These are phyloP conservation scores for Coniophora puteana DNA, from an alignment of 1,284 basidiomycete species.

Conservation along the genomic window DNA sequence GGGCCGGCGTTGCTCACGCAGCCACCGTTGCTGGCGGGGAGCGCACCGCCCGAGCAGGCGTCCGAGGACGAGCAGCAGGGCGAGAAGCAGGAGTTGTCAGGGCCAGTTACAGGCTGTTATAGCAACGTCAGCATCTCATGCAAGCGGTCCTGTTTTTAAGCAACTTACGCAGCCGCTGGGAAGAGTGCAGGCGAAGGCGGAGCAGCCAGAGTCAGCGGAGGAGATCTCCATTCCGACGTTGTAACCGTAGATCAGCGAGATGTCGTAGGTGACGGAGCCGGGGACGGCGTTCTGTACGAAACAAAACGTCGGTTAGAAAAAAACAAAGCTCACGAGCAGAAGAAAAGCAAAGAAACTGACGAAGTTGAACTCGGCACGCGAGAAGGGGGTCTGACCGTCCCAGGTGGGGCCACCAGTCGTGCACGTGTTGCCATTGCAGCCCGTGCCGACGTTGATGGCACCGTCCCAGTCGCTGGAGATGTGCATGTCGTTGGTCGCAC, in stretches of 20 bases:
- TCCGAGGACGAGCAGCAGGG: conserved; percentile 22
- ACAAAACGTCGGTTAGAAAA: too few species aligned
- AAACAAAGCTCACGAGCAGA: too few species aligned
- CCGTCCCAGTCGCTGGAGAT: conserved; percentile 30
- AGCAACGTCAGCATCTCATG: too few species aligned
- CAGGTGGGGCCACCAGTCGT: conserved; percentile 29
- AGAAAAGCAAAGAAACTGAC: too few species aligned
- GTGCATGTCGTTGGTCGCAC: conserved; percentile 21
- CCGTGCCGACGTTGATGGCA: conserved; percentile 30
- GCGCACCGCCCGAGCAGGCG: conserved; percentile 23
- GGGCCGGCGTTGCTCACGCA: conserved; percentile 24
- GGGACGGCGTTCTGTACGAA: conserved; percentile 25
- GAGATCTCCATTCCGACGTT: conserved; percentile 34
- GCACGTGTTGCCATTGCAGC: conserved; percentile 23
- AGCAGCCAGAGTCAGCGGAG: conserved; percentile 21
- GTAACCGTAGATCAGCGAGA: conserved; percentile 34
- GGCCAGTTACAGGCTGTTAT: conserved; percentile 27
- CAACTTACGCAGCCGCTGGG: conserved; percentile 16
- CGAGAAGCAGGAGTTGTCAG: conserved; percentile 21
- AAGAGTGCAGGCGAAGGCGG: conserved; percentile 26
- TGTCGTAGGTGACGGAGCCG: conserved; percentile 31
- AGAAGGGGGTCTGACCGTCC: conserved; percentile 29
- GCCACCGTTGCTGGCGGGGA: conserved; percentile 25
- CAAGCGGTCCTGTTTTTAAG: too few species aligned
- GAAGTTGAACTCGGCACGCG: conserved; percentile 28